Base-by-base conservation (phyloP, 805 yeast species). In the Saccharomyces mikatae region DNA sequence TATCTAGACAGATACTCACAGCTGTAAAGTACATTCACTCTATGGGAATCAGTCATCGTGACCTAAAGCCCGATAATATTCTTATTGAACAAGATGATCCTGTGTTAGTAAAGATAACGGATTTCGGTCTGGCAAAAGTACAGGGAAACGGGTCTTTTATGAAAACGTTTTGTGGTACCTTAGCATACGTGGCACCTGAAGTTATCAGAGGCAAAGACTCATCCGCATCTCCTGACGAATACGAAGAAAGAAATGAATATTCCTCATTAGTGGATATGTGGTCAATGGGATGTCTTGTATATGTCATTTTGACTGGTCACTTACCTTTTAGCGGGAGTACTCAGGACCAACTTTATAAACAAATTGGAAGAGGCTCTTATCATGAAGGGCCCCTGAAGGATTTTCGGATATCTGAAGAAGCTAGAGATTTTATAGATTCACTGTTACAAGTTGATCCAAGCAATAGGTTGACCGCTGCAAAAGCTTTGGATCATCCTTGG, bases 101-200 rank as follows among this genome's bases (percentile, higher is more conserved):
- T 0, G 94, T 91, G 4, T 69, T 82, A 17, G 85, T 94, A n/a
- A 94, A 94, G 66, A 87, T 94, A 44, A 88, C 97, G 2, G 99
- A 94, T 72, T 94, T 94, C 72, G 99, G 99, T 0, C 75, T 94
- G 48, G 99, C 99, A 0, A 94, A 94, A 70, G 83, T 89, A 28
- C 83, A 90, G 58, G 94, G 86, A 55, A 83, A 83, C 52, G 86
- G 90, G 9, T 82, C 96, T 1, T 83, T 87, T 58, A 85, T 94
- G 87, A 91, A 89, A 68, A 92, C 99, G 0, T 94, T 94, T 63
- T 94, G 99, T 72, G 99, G 99, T 1, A 94, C 99, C 0, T 70
- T 94, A 58, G 97, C 98, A 1, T 94, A 94, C 64, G 86, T 94
- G 50, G 99, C 99, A 0, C 99, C 99, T 0, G 99, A 94, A 68